Evolutionary conservation across 352 stramenopile genomes (phyloP).

Genomic region (Aphanomyces stellatus): DNA sequence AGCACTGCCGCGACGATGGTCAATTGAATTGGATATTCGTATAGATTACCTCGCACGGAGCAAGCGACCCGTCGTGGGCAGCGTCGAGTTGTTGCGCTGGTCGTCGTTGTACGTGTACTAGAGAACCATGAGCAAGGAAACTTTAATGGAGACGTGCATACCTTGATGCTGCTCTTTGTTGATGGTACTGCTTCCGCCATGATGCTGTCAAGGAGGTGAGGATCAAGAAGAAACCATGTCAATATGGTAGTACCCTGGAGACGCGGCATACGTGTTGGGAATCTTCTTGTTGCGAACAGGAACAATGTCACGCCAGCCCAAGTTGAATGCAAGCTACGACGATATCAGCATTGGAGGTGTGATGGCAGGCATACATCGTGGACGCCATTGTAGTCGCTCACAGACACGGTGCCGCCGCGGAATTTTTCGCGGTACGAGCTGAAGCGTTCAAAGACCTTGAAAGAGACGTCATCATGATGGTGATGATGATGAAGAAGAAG

Average conservation of each 20-base stretch:
- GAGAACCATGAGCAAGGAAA: not conserved
- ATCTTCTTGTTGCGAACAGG: slow-evolving; percentile 75
- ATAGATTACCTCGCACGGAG: slow-evolving; percentile 75
- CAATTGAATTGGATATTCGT: not conserved
- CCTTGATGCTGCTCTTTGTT: slow-evolving; percentile 86
- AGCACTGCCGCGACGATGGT: slow-evolving; percentile 40
- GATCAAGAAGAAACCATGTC: not conserved
- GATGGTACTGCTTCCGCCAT: slow-evolving; percentile 84
- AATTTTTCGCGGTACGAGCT: slow-evolving; percentile 87
- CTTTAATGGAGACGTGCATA: not conserved
- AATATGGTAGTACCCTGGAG: slow-evolving; percentile 31
- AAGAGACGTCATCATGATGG: not conserved
- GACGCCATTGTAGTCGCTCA: slow-evolving; percentile 79
- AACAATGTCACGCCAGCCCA: slow-evolving; percentile 83
- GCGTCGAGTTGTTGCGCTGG: slow-evolving; percentile 76
- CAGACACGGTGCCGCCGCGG: slow-evolving; percentile 66
- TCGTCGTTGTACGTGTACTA: slow-evolving; percentile 88
- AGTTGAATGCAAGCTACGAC: slow-evolving; percentile 55
- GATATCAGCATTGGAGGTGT: not conserved
- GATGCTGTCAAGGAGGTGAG: too few species aligned
- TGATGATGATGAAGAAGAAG: slow-evolving; percentile 4
- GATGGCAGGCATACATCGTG: slow-evolving; percentile 35
- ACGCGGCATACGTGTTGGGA: slow-evolving; percentile 82
- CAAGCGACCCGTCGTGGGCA: slow-evolving; percentile 80
- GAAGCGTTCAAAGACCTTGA: slow-evolving; percentile 71